phyloP scores from a whole-genome alignment of 2,329 filamentous ascomycete species.

The Teratosphaeria gauchensis region DNA sequence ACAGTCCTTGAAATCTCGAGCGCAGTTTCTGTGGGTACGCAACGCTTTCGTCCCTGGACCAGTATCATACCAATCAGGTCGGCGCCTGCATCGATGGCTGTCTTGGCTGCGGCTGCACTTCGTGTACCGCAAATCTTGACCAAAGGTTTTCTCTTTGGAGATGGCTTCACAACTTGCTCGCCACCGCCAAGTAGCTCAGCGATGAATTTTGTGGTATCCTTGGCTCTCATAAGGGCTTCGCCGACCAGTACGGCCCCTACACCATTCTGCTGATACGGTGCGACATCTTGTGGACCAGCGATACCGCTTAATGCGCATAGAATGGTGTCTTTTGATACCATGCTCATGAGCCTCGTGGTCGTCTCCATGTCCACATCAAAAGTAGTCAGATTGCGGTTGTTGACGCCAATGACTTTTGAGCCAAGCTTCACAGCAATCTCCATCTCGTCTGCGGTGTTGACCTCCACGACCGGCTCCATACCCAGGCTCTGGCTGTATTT shows the following conservation, averaged over 20 bases:
- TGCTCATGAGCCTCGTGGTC: conserved; percentile 59
- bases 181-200: conserved; percentile 62
- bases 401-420: conserved; percentile 87
- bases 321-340: conserved; percentile 76
- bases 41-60: conserved; percentile 70
- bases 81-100: conserved; percentile 76
- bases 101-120: conserved; percentile 66
- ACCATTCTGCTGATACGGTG: conserved; percentile 77
- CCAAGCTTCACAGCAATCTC: conserved; percentile 74
- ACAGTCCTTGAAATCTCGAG: conserved; percentile 71
- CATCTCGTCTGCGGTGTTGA: conserved; percentile 93
- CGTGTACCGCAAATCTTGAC: conserved; percentile 96
- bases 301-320: conserved; percentile 94
- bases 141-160: conserved; percentile 40
- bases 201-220: conserved; percentile 75
- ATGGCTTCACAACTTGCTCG: conserved; percentile 17
- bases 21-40: conserved; percentile 68
- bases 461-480: conserved; percentile 96
- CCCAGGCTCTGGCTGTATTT: conserved; percentile 79
- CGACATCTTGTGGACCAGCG: conserved; percentile 75
- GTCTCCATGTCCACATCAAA: conserved; percentile 95
- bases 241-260: conserved; percentile 90
- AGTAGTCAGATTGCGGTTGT: conserved; percentile 91
- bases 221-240: conserved; percentile 88
- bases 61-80: conserved; percentile 91